Base-by-base conservation (phyloP, 768 basidiomycete genomes). In the Naganishia vishniacii region DNA sequence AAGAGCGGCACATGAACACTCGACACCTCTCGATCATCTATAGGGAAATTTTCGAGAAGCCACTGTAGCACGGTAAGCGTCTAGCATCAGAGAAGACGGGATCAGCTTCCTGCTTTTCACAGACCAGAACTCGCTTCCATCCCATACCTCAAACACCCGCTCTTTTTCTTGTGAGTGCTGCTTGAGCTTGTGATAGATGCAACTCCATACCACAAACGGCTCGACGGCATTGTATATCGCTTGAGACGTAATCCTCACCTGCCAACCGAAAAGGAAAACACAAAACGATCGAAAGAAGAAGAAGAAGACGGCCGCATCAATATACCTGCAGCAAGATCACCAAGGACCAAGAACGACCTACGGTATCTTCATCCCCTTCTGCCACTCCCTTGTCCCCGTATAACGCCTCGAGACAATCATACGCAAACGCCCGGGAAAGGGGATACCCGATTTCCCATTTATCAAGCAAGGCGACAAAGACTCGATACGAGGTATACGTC, bases 401-500 rank as follows among this genome's bases (percentile, higher is more conserved):
- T 9, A 51, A 29, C 34, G 37, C 48, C 44, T 28, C 18, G 15
- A 63, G 29, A 23, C 41, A 37, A 11, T 40, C 16, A 69, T 88
- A 84, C 12, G 89, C 84, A 58, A 97, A 78, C 6, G 80, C 81
- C 42, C 91, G 87, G 0, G 91, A 91, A 28, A 99, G 76, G 0
- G 83, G 81, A 8, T 83, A 84, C 4, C 94, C 94, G 47, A 98
- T 87, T 75, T 98, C 95, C 89, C 91, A 97, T 76, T 95, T 95
- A 77, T 99, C 95, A 68, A 97, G 80, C 18, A 98, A 77, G 1
- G 91, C 93, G 25, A 98, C 86, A 75, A 95, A 93, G 34, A 98
- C 88, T 78, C 93, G 94, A 83, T 92, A 98, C 0, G 46, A 32
- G n/a, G 28, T 25, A 13, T 26, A 15, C 37, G 12, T 4, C 40